Conservation (phyloP, 2,329 filamentous ascomycete genomes). For the Neonectria hederae region DNA sequence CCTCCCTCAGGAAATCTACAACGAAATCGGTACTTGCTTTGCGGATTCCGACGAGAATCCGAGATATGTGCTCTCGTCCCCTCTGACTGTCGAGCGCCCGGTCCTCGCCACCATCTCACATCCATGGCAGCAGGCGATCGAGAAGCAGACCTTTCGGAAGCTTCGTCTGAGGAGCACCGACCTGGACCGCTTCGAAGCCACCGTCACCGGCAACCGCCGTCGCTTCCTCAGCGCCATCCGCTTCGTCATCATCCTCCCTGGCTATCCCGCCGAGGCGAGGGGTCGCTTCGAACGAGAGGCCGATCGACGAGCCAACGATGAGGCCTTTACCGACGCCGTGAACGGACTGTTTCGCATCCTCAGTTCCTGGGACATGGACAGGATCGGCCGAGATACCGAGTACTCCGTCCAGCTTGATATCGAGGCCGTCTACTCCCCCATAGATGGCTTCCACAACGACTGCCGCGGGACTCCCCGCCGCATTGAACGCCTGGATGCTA, state of each 20-base stretch:
- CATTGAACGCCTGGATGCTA: slow-evolving; percentile 24
- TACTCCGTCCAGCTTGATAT: slow-evolving; percentile 29
- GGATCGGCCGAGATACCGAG: slow-evolving; percentile 14
- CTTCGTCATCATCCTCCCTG: slow-evolving; percentile 32
- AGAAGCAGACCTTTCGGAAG: slow-evolving; percentile 32
- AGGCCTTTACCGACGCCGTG: slow-evolving; percentile 34
- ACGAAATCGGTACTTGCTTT: slow-evolving; percentile 31
- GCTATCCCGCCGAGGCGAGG: slow-evolving; percentile 27
- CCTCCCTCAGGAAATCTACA: slow-evolving; percentile 31
- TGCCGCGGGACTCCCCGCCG: slow-evolving; percentile 18
- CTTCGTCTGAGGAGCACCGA: slow-evolving; percentile 33
- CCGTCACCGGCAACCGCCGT: slow-evolving; percentile 27
- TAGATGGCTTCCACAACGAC: slow-evolving; percentile 25
- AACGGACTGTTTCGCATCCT: slow-evolving; percentile 29
- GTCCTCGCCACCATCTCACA: slow-evolving; percentile 35
- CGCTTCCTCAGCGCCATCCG: slow-evolving; percentile 29
- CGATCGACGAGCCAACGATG: slow-evolving; percentile 32
- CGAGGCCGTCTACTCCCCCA: slow-evolving; percentile 23
- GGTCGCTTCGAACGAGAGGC: slow-evolving; percentile 31
- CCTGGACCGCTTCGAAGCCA: slow-evolving; percentile 27
- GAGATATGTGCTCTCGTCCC: slow-evolving; percentile 22
- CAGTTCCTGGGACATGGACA: slow-evolving; percentile 29
- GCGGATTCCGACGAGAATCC: slow-evolving; percentile 22
- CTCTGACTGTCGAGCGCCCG: slow-evolving; percentile 21
- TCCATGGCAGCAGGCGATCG: slow-evolving; percentile 35